Conservation (phyloP, 805 yeast species). For the Yarrowia bubula region DNA sequence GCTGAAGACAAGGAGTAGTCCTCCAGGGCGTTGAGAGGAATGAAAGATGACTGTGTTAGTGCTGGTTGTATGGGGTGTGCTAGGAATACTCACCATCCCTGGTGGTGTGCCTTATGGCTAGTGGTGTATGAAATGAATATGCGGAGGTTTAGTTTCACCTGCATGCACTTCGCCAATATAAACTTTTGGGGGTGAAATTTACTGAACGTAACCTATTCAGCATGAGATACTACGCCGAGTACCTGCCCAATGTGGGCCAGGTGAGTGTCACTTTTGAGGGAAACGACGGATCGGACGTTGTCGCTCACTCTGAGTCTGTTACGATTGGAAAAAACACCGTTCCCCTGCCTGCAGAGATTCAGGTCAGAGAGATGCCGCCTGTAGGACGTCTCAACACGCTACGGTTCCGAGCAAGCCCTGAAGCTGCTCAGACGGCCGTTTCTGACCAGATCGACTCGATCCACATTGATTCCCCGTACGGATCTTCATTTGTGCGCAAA, state of each 20-base stretch:
- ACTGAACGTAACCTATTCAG: not conserved
- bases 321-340: not conserved
- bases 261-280: conserved; percentile 23
- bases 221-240: conserved; percentile 9
- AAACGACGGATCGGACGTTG: conserved; percentile 18
- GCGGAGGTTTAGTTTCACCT: conserved; percentile 12
- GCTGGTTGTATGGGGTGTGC: not conserved
- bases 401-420: conserved; percentile 2
- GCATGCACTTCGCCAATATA: not conserved
- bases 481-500: conserved; percentile 5
- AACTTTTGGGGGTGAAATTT: conserved; percentile 2
- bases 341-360: conserved; percentile 6
- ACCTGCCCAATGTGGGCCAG: not conserved
- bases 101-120: not conserved
- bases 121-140: not conserved
- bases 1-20: conserved; percentile 67
- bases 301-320: not conserved
- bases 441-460: conserved; percentile 1
- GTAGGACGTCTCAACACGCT: not conserved
- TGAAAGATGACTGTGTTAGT: conserved; percentile 56
- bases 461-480: conserved; percentile 16
- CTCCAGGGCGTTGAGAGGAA: conserved; percentile 74
- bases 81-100: not conserved
- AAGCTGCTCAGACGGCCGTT: not conserved
- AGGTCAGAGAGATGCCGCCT: not conserved